phyloP scores from a whole-genome alignment of 345 rosid species.

The Acer saccharum region DNA sequence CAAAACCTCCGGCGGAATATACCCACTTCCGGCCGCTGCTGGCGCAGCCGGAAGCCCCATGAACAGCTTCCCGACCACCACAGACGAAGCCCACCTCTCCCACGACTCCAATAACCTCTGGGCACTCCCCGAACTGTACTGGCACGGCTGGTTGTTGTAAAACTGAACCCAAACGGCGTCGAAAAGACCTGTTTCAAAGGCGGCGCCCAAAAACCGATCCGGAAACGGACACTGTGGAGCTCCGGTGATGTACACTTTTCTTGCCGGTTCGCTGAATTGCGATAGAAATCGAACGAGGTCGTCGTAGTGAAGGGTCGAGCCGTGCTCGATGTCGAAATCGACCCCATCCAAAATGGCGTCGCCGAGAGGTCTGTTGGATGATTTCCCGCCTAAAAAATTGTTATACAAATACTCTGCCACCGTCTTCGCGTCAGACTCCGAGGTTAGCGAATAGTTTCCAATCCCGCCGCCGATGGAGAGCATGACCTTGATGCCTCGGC shows the following conservation, averaged over 20 bases:
- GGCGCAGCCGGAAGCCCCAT: slow-evolving; percentile 64
- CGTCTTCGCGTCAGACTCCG: slow-evolving; percentile 41
- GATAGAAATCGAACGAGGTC: slow-evolving; percentile 45
- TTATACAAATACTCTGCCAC: slow-evolving; percentile 46
- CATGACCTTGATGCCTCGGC: slow-evolving; percentile 55
- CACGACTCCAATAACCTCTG: slow-evolving; percentile 45
- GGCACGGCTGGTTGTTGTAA: slow-evolving; percentile 66
- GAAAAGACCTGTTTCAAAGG: slow-evolving; percentile 51
- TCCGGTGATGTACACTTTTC: slow-evolving; percentile 58
- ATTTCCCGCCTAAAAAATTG: slow-evolving; percentile 46
- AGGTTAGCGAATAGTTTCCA: slow-evolving; percentile 49
- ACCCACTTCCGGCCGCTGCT: slow-evolving; percentile 57
- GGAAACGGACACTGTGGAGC: slow-evolving; percentile 79
- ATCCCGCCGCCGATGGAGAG: slow-evolving; percentile 63
- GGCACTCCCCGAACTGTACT: slow-evolving; percentile 36
- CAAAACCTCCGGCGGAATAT: slow-evolving; percentile 43
- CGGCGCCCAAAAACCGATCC: slow-evolving; percentile 43
- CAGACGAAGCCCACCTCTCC: slow-evolving; percentile 55
- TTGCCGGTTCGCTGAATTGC: slow-evolving; percentile 31
- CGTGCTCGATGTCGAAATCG: slow-evolving; percentile 55
- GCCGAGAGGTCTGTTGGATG: slow-evolving; percentile 54
- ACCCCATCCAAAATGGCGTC: slow-evolving; percentile 56
- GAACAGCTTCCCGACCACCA: slow-evolving; percentile 39
- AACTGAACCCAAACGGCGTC: slow-evolving; percentile 64
- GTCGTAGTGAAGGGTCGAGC: slow-evolving; percentile 45